Evolutionary conservation across 495 filamentous ascomycete species (phyloP), one percentile per base, ranked within the genome.

Genomic region (Massariosphaeria phaeospora): DNA sequence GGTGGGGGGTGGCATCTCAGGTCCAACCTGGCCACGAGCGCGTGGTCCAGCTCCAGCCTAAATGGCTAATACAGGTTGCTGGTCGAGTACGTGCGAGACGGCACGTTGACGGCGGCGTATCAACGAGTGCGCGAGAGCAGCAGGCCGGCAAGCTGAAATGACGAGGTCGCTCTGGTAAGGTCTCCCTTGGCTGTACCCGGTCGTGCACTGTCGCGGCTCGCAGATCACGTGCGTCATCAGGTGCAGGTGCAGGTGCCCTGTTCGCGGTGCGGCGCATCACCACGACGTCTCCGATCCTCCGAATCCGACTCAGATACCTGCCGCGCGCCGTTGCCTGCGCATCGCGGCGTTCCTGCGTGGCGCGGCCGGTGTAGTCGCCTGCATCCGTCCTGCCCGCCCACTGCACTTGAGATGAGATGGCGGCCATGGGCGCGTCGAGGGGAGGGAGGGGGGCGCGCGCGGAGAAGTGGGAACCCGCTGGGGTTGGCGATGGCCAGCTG

Each of bases 51-150:
- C 23, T 39, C 54, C 43, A 63, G 59, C 59, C 59, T 63, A 63
- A 63, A 63, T 63, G 54, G 59, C 43, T 49, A 58, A 58, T 59
- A 41, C 12, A 48, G 33, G 30, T 39, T n/a, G 43, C 8, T 48
- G 49, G 48, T 54, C 59, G 48, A 58, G 53, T 38, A 54, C 43
- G 29, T 23, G 50, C 34, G 27, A 51, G n/a, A n/a, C n/a, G n/a
- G n/a, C n/a, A n/a, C n/a, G 34, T 43, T 31, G 42, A 44, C 46
- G 42, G 26, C 13, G 42, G 34, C 34, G 41, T 59, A 52, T 49
- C 49, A n/a, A n/a, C n/a, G n/a, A n/a, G n/a, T n/a, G n/a, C n/a
- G n/a, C n/a, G n/a, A n/a, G n/a, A n/a, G n/a, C 24, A 49, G 13
- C 41, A 46, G 12, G 36, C 24, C 48, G 45, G 44, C 43, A 54